Conservation (phyloP, 2,329 filamentous ascomycete species). For the Fusarium sp. region DNA sequence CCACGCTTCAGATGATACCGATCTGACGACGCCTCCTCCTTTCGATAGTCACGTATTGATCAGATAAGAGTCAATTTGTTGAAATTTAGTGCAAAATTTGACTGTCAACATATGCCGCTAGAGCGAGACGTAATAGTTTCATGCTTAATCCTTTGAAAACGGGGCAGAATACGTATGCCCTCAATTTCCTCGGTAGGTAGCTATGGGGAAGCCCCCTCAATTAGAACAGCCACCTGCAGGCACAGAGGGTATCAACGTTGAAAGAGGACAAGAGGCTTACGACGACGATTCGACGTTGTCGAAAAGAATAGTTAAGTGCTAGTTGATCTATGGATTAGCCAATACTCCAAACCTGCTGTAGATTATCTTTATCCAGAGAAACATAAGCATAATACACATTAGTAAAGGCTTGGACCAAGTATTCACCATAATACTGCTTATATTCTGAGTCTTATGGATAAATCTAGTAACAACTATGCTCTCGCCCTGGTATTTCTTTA, state of each 20-base stretch:
- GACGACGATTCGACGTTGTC: constrained; percentile 17
- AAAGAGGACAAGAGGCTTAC: constrained; percentile 14
- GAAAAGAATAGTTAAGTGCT: too few species aligned
- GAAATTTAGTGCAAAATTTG: constrained; percentile 3
- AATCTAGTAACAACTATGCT: too few species aligned
- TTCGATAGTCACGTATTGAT: not conserved
- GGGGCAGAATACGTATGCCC: constrained; percentile 28
- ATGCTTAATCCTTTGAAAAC: constrained; percentile 20
- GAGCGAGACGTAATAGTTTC: constrained; percentile 32
- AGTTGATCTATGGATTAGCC: too few species aligned
- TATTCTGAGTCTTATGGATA: too few species aligned
- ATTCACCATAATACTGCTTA: too few species aligned
- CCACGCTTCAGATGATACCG: constrained; percentile 23
- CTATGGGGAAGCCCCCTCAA: constrained; percentile 12
- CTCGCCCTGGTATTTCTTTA: too few species aligned
- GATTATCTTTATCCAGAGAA: too few species aligned
- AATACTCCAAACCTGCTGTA: too few species aligned
- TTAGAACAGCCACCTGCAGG: constrained; percentile 6
- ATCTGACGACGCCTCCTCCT: constrained; percentile 4
- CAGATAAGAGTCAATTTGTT: constrained; percentile 12
- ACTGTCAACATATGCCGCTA: constrained; percentile 19
- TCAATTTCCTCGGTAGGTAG: constrained; percentile 3
- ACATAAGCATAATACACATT: too few species aligned
- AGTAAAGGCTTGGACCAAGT: too few species aligned
- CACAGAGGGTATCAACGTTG: not conserved